Base-by-base conservation (phyloP, 164 flowering plant species). In the Kingdonia uniflora region DNA sequence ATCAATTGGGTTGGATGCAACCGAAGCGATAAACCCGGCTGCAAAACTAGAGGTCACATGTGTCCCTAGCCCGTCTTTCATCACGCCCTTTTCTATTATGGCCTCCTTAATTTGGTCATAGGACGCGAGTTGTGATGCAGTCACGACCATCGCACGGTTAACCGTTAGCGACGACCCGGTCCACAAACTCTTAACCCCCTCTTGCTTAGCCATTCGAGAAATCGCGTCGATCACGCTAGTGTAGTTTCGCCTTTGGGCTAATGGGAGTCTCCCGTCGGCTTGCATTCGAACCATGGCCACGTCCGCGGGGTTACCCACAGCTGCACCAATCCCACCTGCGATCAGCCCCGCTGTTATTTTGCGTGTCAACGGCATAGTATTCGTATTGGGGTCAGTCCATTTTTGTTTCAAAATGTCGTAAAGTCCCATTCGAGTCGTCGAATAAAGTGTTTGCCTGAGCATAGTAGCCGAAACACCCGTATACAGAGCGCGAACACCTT, bases 241-340 rank as follows among this genome's bases (percentile, higher is more conserved):
- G 84, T 89, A 89, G 66, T 89, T 89, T 2, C 95, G 75, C 14
- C 95, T 85, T 57, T 86, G 73, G 1, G 68, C 73, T 21, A 20
- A 11, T 0, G 97, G 97, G 17, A 89, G 90, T 3, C 95, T 69
- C 2, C 95, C 95, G 68, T 89, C 97, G 42, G 92, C 97, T 38
- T 86, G 97, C 97, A 86, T 89, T 14, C 92, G 75, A 12, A 89
- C 97, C 97, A 89, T 89, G 6, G 97, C 92, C 19, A 89, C 87
- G 65, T 89, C 95, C 16, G 97, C 95, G 0, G 97, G 97, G 71
- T 89, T 89, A 0, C 97, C 95, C 6, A 79, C 80, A 35, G 92
- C 86, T 1, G 97, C 97, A 0, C 97, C 92, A 41, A 89, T 68
- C 0, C 65, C 95, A 15, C 97, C 95, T 19, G 97, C 92, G 42